Evolutionary conservation across 768 basidiomycete genomes (phyloP).

Genomic region (Chalciporus pseudorubinellus): DNA sequence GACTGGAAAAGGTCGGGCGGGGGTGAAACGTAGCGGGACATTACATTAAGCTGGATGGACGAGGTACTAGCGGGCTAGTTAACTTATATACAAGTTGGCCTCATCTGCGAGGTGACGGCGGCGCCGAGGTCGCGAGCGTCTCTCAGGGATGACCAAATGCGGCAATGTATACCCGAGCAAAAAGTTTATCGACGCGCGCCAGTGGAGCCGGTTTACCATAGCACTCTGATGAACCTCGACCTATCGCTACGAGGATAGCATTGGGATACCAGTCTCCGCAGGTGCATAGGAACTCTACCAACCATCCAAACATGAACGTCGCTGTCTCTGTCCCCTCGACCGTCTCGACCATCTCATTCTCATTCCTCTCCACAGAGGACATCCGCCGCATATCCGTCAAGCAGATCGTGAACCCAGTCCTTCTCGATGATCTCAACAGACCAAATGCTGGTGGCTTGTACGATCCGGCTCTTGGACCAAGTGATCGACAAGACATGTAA

Average conservation of each 20-base stretch:
- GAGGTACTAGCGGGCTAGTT: neutral
- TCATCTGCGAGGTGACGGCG: no score
- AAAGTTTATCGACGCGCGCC: constrained; percentile 14
- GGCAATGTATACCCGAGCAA: constrained; percentile 5
- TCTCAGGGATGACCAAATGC: constrained; percentile 15
- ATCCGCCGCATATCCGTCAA: constrained; percentile 95
- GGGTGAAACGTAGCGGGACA: constrained; percentile 49
- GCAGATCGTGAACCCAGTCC: constrained; percentile 89
- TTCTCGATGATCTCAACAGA: constrained; percentile 90
- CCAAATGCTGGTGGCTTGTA: constrained; percentile 93
- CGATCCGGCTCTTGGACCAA: constrained; percentile 92
- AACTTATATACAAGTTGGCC: no score
- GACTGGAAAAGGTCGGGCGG: constrained; percentile 53
- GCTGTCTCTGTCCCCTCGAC: constrained; percentile 84
- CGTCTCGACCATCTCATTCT: constrained; percentile 85
- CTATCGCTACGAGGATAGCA: neutral
- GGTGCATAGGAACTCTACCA: neutral
- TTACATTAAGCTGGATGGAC: constrained; percentile 27
- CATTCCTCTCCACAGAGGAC: constrained; percentile 85
- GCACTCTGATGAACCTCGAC: neutral
- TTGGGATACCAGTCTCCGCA: neutral
- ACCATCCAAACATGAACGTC: constrained; percentile 72
- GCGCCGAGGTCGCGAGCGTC: no score
- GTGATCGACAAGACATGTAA: constrained; percentile 85
- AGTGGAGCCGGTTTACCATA: neutral